Conservation (phyloP, 768 basidiomycete species). For the Hirschioporus abietinus region DNA sequence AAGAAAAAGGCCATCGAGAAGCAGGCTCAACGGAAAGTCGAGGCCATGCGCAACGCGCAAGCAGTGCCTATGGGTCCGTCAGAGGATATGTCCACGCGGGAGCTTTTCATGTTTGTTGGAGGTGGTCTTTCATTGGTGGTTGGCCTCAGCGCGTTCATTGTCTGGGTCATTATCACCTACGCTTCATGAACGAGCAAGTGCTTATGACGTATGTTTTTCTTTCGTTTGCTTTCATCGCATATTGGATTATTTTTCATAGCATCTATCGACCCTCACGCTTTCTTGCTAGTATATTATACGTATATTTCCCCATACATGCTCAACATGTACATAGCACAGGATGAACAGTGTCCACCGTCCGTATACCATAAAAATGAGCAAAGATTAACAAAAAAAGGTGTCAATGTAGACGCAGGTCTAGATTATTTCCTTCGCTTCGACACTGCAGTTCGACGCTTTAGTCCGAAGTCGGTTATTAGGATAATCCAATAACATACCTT, state of each 20-base stretch:
- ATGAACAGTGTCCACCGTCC: slow-evolving; percentile 8
- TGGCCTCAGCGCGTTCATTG: slow-evolving; percentile 8
- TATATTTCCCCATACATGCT: neutral
- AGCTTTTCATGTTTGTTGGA: slow-evolving; percentile 12
- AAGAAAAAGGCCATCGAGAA: slow-evolving; percentile 27
- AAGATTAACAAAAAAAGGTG: neutral
- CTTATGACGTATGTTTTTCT: neutral
- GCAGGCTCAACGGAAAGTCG: neutral
- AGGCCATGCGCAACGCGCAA: neutral
- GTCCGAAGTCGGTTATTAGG: neutral
- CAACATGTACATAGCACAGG: slow-evolving; percentile 1
- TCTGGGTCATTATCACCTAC: slow-evolving; percentile 10
- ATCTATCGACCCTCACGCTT: neutral
- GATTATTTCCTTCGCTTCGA: neutral
- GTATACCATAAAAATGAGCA: neutral
- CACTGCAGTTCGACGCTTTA: neutral
- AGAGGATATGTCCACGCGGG: slow-evolving; percentile 10
- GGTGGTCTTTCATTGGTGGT: slow-evolving; percentile 7
- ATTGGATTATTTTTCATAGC: neutral
- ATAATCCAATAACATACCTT: neutral
- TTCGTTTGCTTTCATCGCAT: neutral
- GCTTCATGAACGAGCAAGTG: neutral
- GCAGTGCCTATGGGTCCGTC: neutral
- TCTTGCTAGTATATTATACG: slow-evolving; percentile 6
- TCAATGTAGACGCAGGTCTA: no score